phyloP scores from a whole-genome alignment of 73 alveolate genomes.

The Breviolum minutum region DNA sequence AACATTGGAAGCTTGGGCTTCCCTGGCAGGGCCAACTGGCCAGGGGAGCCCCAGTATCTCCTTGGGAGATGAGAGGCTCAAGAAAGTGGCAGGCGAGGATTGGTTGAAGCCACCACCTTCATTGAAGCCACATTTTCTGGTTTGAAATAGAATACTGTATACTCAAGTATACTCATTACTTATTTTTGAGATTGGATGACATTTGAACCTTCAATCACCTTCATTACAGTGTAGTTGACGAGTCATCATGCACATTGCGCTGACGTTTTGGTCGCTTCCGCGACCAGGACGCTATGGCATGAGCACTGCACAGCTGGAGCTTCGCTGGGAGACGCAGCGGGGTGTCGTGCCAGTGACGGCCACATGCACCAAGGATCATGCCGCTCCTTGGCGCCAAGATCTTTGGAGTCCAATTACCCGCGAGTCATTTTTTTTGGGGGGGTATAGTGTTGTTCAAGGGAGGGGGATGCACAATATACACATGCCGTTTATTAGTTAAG shows the following conservation, averaged over 20 bases:
- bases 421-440: too few relatives aligned
- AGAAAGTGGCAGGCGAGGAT: constrained; percentile 16
- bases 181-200: too few relatives aligned
- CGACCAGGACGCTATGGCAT: constrained; percentile 52
- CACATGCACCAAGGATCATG: constrained; percentile 58
- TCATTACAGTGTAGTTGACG: too few relatives aligned
- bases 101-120: too few relatives aligned
- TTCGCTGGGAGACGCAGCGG: constrained; percentile 85
- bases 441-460: too few relatives aligned
- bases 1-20: constrained; percentile 33
- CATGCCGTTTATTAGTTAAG: neutral
- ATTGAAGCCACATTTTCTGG: too few relatives aligned
- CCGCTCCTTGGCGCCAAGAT: neutral
- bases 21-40: constrained; percentile 17
- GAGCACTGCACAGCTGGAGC: constrained; percentile 63
- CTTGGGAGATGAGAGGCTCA: constrained; percentile 53
- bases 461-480: too few relatives aligned
- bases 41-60: constrained; percentile 17
- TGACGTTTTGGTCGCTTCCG: neutral
- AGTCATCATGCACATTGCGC: too few relatives aligned
- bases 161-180: too few relatives aligned
- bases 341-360: constrained; percentile 89
- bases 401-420: too few relatives aligned
- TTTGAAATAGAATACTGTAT: too few relatives aligned
- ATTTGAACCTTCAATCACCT: too few relatives aligned